Percentiles rank a stretch among this genome's conserved stretches.
phyloP scores from a whole-genome alignment of 2,329 filamentous ascomycete species.

The Phialophora expanda region DNA sequence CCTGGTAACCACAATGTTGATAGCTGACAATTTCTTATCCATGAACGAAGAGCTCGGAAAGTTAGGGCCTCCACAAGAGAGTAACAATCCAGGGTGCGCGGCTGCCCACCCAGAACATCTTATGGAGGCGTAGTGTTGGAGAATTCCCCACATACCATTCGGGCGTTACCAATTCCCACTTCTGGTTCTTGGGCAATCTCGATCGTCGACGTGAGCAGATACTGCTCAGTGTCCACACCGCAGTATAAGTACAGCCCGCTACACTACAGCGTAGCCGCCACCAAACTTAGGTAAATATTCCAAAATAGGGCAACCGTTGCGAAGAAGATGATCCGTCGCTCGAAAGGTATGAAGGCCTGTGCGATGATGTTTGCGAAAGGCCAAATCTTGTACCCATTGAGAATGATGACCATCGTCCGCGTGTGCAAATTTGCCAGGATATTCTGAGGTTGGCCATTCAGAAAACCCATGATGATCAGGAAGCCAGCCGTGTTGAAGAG shows the following conservation, averaged over 20 bases:
- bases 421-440: slow-evolving; percentile 44
- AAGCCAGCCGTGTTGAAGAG: slow-evolving; percentile 62
- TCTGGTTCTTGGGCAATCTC: background rate
- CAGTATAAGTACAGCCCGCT: background rate
- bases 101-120: background rate
- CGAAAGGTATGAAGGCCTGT: slow-evolving; percentile 46
- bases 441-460: slow-evolving; percentile 46
- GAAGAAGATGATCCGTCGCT: slow-evolving; percentile 45
- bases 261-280: slow-evolving; percentile 16
- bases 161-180: background rate
- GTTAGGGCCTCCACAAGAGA: background rate
- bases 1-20: background rate
- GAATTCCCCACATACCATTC: background rate
- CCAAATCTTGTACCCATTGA: slow-evolving; percentile 48
- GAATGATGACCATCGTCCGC: slow-evolving; percentile 40
- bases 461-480: slow-evolving; percentile 59
- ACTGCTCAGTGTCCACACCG: background rate
- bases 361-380: slow-evolving; percentile 48
- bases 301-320: slow-evolving; percentile 46
- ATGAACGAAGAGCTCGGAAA: background rate
- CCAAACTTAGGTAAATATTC: slow-evolving; percentile 44
- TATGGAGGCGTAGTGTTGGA: background rate
- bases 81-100: background rate
- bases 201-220: background rate
- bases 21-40: background rate